Base-by-base conservation (phyloP, 2,329 filamentous ascomycete genomes). In the Fusarium sp. region DNA sequence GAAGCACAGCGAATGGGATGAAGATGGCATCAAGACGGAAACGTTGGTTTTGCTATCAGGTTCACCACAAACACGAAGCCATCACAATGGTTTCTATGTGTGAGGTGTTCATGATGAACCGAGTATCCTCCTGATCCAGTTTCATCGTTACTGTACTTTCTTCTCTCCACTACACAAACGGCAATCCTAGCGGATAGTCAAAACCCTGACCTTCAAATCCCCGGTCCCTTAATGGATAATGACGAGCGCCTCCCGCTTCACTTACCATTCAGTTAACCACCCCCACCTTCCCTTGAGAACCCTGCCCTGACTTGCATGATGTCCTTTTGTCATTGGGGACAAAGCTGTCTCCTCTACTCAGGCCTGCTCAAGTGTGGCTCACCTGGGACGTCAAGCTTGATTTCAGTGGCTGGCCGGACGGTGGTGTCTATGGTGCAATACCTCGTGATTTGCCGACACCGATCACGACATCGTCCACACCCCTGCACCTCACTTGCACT, bases 381-480 rank as follows among this genome's bases (percentile, higher is more conserved):
- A 60, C 52, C 46, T 44, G 37, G 59, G 62, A 56, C 56, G 49
- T 49, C 48, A 61, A 60, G 53, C 61, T 65, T 58, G 67, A 62
- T 73, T 59, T 71, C 67, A 75, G 62, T 75, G 69, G 68, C 65
- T 65, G 61, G 56, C 62, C 79, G 78, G 80, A 81, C 4, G 83
- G 82, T 82, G 76, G 76, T 71, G 75, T 71, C 78, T 81, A 88
- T 88, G 85, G 82, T 84, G 86, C 84, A 83, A 88, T 88, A 85
- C 78, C 85, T 81, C 85, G 85, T 87, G 86, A 88, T 82, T 79
- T 81, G 62, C 70, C 65, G 62, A 51, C 49, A 62, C 61, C 62
- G 65, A 74, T 74, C 72, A 74, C 72, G 72, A 74, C 72, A 74
- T 74, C 61, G 51, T 39, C 32, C 46, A 25, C 54, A 68, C 52